phyloP scores from a whole-genome alignment of 1,284 basidiomycete species.

The Pseudozyma hubeiensis region DNA sequence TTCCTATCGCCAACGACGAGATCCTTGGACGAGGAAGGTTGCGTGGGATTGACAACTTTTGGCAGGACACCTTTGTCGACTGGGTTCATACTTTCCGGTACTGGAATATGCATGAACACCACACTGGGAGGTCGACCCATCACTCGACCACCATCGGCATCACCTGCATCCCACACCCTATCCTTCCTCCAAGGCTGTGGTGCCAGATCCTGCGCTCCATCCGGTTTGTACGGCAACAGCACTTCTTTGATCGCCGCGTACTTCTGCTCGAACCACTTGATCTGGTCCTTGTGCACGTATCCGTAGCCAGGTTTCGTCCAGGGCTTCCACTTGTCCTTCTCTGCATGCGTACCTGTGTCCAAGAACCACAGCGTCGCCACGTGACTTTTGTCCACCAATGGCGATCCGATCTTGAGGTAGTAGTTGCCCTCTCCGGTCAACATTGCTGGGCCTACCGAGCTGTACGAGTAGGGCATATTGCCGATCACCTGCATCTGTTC shows the following conservation, averaged over 20 bases:
- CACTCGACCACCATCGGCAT: slow-evolving; percentile 18
- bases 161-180: slow-evolving; percentile 29
- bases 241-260: slow-evolving; percentile 21
- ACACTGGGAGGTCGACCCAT: slow-evolving; percentile 54
- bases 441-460: slow-evolving; percentile 80
- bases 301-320: slow-evolving; percentile 56
- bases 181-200: slow-evolving; percentile 21
- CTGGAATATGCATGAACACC: slow-evolving; percentile 66
- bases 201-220: slow-evolving; percentile 44
- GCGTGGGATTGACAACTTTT: slow-evolving; percentile 9
- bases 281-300: slow-evolving; percentile 59
- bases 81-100: slow-evolving; percentile 61
- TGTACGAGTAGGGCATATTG: slow-evolving; percentile 84
- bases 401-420: slow-evolving; percentile 32
- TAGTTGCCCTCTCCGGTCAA: slow-evolving; percentile 71
- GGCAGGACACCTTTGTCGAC: slow-evolving; percentile 7
- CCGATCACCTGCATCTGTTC: slow-evolving; percentile 77
- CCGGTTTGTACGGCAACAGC: slow-evolving; percentile 51
- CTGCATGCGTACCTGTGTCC: slow-evolving; percentile 78
- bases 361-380: slow-evolving; percentile 91
- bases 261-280: slow-evolving; percentile 54
- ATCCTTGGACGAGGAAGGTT: slow-evolving; percentile 5
- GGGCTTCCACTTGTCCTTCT: slow-evolving; percentile 42
- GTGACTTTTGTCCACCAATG: slow-evolving; percentile 74
- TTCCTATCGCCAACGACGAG: slow-evolving; percentile 43